Evolutionary conservation across 352 stramenopile species (phyloP), one percentile per base, ranked within the genome.

Genomic region (Elongisporangium senticosum): DNA sequence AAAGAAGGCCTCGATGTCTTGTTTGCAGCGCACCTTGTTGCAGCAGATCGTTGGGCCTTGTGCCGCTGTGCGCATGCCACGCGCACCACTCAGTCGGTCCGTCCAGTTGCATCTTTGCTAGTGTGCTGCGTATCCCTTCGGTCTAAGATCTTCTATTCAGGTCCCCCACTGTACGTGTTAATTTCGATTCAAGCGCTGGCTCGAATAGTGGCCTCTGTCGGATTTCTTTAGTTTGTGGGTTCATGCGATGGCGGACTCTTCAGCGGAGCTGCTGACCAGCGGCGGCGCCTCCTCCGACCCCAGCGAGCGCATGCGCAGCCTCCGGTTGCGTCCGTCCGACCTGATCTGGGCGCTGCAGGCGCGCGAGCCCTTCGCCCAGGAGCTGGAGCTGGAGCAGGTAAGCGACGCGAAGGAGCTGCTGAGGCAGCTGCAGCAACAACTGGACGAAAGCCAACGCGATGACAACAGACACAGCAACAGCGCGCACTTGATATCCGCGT

Each of bases 11-110:
- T 2, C 4, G 17, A n/a, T 37, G 21, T 51, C n/a, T 39, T 37
- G 21, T n/a, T 10, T 21, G 14, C 14, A 43, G 3, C 61, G 8
- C 53, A 80, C 75, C 70, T 59, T 83, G 53, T 19, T 62, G 71
- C 49, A 86, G 59, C 40, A 82, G 21, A 58, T 86, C 69, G 14
- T 72, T 74, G 26, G 66, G 55, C 20, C 59, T 66, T 17, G 67
- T 64, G 7, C 59, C 58, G 22, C 79, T 59, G 26, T 62, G 51
- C 43, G 59, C 63, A 49, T 76, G 33, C 13, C 15, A 4, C 13
- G 33, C 62, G 17, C 59, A 68, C 76, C 76, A 86, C 24, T 80
- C 71, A 7, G 40, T n/a, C 11, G 67, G 71, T n/a, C 69, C 69
- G 22, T 66, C 67, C 43, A 84, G 60, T 17, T 77, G 64, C 73